Base-by-base conservation (phyloP, 2,329 filamentous ascomycete species). In the Tolypocladium ovalisporum region DNA sequence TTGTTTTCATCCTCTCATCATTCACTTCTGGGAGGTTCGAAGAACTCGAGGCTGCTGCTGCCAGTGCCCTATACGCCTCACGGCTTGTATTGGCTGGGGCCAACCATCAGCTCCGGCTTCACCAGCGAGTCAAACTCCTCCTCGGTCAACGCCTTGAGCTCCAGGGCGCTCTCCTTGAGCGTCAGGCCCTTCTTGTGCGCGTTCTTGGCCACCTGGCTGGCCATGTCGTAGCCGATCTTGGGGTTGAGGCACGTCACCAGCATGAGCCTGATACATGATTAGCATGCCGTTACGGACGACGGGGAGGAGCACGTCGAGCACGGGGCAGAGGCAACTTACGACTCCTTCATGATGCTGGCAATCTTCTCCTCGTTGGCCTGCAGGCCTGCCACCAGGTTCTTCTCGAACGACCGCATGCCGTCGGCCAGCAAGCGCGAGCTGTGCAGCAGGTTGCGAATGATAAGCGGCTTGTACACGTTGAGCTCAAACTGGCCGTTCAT, bases 401-500 rank as follows among this genome's bases (percentile, higher is more conserved):
- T 89, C 79, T 96, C 90, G 71, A 99, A 97, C 62, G 90, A 95
- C 68, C 82, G 83, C 92, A 97, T 97, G 67, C 89, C 90, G 69
- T 99, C 94, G 39, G 90, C 81, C 57, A 99, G 79, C 60, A 99
- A 85, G 63, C 93, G 85, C 58, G 87, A 81, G 78, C 90, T 96
- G 82, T 97, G 94, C 42, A 99, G 82, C 63, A 97, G 79, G 78
- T 97, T 97, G 75, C 88, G 84, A 75, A 97, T 97, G 72, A 99
- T 83, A 59, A 97, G 84, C 49, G 94, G 94, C 82, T 97, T 97
- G 85, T 96, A 99, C 57, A 97, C 94, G 76, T 97, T 99, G 65
- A 99, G 84, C 77, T 97, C 94, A 67, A 99, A 99, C 78, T 97
- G 95, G 64, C 94, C 94, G 78, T 94, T 96, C 79, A 95, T 95